Evolutionary conservation across 257 asterid species (phyloP).

Genomic region (Solanum paucissectum): DNA sequence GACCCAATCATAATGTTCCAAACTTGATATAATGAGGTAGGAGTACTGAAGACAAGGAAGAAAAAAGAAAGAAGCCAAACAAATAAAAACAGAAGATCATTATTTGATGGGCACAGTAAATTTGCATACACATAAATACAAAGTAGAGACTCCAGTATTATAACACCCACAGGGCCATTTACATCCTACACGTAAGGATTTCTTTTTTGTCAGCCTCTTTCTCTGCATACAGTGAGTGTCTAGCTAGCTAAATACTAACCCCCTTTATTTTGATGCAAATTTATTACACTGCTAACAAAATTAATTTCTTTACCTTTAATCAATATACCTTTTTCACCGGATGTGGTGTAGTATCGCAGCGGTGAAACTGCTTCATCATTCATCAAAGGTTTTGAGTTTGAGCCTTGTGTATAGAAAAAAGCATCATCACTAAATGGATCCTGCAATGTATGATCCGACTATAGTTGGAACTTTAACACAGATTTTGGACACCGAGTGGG

Average conservation of each 20-base stretch:
- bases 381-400: too few species aligned
- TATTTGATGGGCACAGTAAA: constrained; percentile 22
- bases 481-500: fast-evolving
- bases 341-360: background rate
- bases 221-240: background rate
- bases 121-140: constrained; percentile 27
- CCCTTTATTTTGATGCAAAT: background rate
- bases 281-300: background rate
- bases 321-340: background rate
- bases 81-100: constrained; percentile 32
- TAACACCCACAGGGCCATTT: background rate
- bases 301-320: background rate
- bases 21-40: constrained; percentile 14
- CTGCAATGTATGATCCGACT: too few species aligned
- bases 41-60: constrained; percentile 7
- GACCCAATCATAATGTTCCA: constrained; percentile 21
- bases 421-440: fast-evolving
- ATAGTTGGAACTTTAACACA: too few species aligned
- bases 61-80: constrained; percentile 15
- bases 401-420: too few species aligned
- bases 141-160: constrained; percentile 4
- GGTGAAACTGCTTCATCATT: too few species aligned
- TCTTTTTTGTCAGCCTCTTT: constrained; percentile 25
- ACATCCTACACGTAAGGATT: constrained; percentile 28
- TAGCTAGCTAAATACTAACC: background rate